These are phyloP conservation scores for Zalerion maritima DNA, from an alignment of 495 filamentous ascomycete genomes.

Conservation along the genomic window DNA sequence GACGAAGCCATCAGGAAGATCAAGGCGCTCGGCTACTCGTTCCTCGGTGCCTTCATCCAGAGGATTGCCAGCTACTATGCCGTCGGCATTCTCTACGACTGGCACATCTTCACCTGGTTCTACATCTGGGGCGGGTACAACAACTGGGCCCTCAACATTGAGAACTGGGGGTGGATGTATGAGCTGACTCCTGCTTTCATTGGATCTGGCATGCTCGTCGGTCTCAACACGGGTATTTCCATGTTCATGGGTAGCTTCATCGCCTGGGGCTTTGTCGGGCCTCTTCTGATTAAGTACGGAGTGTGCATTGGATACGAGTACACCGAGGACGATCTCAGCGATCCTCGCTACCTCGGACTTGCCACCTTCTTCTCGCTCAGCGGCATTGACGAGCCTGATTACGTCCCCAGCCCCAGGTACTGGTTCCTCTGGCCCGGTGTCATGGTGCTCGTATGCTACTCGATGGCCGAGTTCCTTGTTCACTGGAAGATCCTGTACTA, in stretches of 20 bases:
- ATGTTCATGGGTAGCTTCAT: slow-evolving; percentile 44
- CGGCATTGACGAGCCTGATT: slow-evolving; percentile 25
- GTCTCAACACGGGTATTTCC: slow-evolving; percentile 48
- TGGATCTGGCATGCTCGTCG: slow-evolving; percentile 50
- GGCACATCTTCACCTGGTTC: slow-evolving; percentile 52
- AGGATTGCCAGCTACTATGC: slow-evolving; percentile 48
- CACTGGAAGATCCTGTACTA: slow-evolving; percentile 46
- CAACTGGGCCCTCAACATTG: slow-evolving; percentile 40
- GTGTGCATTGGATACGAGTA: slow-evolving; percentile 31
- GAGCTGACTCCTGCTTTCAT: slow-evolving; percentile 56
- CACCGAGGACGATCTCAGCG: slow-evolving; percentile 29
- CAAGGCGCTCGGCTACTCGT: slow-evolving; percentile 38
- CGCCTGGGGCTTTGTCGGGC: slow-evolving; percentile 53
- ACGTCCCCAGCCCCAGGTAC: slow-evolving; percentile 43
- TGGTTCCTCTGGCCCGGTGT: slow-evolving; percentile 58
- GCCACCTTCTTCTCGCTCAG: slow-evolving; percentile 35
- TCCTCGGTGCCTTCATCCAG: slow-evolving; percentile 32
- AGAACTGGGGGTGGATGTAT: slow-evolving; percentile 52
- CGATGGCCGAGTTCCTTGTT: slow-evolving; percentile 44
- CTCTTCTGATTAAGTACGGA: slow-evolving; percentile 41
- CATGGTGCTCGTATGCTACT: slow-evolving; percentile 46
- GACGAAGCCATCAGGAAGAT: slow-evolving; percentile 43
- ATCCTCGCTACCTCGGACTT: slow-evolving; percentile 34
- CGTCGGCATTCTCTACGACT: slow-evolving; percentile 49
- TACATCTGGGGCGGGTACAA: slow-evolving; percentile 45